Conservation (phyloP, 495 filamentous ascomycete species). For the Rhypophila decipiens region DNA sequence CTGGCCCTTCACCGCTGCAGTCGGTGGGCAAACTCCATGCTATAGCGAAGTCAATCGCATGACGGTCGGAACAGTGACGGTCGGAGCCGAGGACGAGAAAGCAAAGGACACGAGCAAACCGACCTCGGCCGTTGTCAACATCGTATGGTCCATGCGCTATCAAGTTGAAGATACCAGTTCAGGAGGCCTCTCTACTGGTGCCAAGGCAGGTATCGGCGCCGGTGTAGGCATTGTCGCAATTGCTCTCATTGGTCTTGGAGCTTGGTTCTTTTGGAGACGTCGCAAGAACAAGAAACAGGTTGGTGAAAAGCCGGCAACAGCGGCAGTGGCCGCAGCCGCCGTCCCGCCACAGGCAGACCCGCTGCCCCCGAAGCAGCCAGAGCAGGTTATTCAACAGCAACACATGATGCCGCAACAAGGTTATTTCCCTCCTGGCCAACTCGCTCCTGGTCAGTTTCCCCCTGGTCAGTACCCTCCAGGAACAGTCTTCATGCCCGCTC, state of each 20-base stretch:
- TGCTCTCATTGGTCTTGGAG: slow-evolving; percentile 10
- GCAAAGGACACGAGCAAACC: slow-evolving; percentile 10
- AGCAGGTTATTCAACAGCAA: not conserved
- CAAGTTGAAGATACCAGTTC: slow-evolving; percentile 7
- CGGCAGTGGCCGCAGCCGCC: not conserved
- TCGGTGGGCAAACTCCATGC: slow-evolving; percentile 22
- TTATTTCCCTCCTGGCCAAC: not conserved
- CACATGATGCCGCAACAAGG: slow-evolving; percentile 1
- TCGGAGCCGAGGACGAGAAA: slow-evolving; percentile 4
- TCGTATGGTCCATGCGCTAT: slow-evolving; percentile 22
- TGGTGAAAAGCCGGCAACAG: not conserved
- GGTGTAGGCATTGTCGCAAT: slow-evolving; percentile 16
- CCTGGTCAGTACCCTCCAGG: slow-evolving; percentile 4
- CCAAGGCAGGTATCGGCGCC: slow-evolving; percentile 23
- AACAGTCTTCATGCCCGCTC: not conserved
- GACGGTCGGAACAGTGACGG: slow-evolving; percentile 8
- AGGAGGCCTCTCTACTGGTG: slow-evolving; percentile 16
- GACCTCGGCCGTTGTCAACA: slow-evolving; percentile 24
- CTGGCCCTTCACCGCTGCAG: slow-evolving; percentile 15
- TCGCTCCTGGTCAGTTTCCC: no score
- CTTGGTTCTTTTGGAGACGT: slow-evolving; percentile 12
- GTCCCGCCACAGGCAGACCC: not conserved
- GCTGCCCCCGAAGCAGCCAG: not conserved
- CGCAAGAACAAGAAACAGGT: slow-evolving; percentile 18
- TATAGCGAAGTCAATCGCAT: slow-evolving; percentile 11